These are phyloP conservation scores for Leishmania aethiopica DNA, from an alignment of 208 protist species.

Conservation along the genomic window DNA sequence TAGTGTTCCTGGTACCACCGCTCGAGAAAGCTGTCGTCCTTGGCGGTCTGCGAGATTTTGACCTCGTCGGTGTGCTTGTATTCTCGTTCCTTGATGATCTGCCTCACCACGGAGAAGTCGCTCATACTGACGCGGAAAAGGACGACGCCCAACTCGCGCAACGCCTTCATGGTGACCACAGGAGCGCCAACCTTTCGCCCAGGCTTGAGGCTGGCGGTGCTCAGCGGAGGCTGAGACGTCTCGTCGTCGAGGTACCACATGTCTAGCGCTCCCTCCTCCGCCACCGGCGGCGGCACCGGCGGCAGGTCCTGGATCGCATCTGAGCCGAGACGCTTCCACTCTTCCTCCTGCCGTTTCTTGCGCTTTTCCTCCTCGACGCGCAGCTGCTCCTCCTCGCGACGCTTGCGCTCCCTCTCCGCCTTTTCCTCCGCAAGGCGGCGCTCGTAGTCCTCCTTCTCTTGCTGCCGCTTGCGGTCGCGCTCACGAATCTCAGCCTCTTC, in stretches of 20 bases:
- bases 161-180: conserved; percentile 60
- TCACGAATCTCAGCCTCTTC: conserved; percentile 87
- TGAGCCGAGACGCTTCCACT: conserved; percentile 82
- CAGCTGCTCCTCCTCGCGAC: conserved; percentile 61
- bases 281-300: conserved; percentile 69
- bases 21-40: conserved; percentile 87
- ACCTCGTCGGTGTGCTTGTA: conserved; percentile 93
- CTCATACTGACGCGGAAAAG: conserved; percentile 83
- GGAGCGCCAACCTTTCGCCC: conserved; percentile 57
- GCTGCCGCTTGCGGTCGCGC: conserved; percentile 67
- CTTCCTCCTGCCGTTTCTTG: conserved; percentile 67
- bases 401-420: conserved; percentile 61
- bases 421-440: conserved; percentile 59
- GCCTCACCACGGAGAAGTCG: conserved; percentile 86
- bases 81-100: conserved; percentile 84
- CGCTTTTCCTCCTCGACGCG: conserved; percentile 73
- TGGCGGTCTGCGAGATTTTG: conserved; percentile 84
- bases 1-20: conserved; percentile 95
- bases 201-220: conserved; percentile 74
- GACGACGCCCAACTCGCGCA: conserved; percentile 83
- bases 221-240: conserved; percentile 61
- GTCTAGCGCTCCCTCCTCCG: conserved; percentile 48
- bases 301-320: conserved; percentile 84
- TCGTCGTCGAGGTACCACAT: conserved; percentile 92
- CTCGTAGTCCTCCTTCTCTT: conserved; percentile 78